Conservation (phyloP, 148 eudicot genomes). For the Spergularia bocconei region DNA sequence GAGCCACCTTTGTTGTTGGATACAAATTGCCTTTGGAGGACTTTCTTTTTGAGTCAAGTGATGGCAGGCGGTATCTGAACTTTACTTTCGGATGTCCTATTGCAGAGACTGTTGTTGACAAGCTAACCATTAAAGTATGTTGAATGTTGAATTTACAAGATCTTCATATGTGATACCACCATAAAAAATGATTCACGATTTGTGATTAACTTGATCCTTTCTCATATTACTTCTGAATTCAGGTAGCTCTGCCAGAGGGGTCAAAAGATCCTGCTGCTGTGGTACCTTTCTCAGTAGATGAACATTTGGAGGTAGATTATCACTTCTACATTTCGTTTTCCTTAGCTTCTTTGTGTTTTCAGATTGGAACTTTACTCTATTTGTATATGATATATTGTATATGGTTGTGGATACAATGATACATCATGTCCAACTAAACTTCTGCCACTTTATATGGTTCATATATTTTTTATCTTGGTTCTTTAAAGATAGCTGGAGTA, state of each 20-base stretch:
- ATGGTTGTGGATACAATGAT: too few relatives aligned
- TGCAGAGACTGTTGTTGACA: constrained; percentile 71
- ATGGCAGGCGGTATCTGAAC: constrained; percentile 81
- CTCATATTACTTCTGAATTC: constrained; percentile 8
- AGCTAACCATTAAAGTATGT: constrained; percentile 74
- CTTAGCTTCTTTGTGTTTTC: constrained; percentile 11
- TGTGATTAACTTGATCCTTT: constrained; percentile 1
- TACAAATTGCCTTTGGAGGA: constrained; percentile 88
- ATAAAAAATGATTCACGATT: background rate
- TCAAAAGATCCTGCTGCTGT: constrained; percentile 63
- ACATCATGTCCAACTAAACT: too few relatives aligned
- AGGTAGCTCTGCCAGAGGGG: constrained; percentile 97
- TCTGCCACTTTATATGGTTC: too few relatives aligned
- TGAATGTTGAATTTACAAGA: background rate
- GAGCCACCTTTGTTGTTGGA: constrained; percentile 86
- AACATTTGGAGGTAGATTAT: constrained; percentile 67
- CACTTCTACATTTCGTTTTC: background rate
- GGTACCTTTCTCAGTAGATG: constrained; percentile 71
- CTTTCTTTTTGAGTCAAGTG: constrained; percentile 73
- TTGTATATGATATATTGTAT: too few relatives aligned
- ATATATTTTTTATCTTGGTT: too few relatives aligned
- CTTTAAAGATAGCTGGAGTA: too few relatives aligned
- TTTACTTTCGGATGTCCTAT: constrained; percentile 85
- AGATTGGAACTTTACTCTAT: background rate
- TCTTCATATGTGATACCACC: background rate